phyloP scores from a whole-genome alignment of 2,329 filamentous ascomycete genomes.

The Dactylellina leptospora region DNA sequence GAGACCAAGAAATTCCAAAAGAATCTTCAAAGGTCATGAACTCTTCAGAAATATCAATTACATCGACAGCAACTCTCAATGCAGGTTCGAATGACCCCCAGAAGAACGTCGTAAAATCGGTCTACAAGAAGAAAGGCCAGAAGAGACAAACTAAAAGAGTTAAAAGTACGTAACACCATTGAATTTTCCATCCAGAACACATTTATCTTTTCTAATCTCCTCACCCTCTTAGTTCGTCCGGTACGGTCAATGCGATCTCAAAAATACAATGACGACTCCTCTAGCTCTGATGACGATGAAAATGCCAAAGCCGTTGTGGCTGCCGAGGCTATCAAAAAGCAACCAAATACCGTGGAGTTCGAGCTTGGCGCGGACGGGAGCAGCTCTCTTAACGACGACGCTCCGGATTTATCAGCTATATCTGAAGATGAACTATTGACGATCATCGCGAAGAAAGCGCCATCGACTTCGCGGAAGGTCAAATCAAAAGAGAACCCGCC shows the following conservation, averaged over 20 bases:
- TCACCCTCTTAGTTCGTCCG: constrained; percentile 44
- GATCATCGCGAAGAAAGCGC: background rate
- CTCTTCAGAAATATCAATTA: too few species aligned
- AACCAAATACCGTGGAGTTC: too few species aligned
- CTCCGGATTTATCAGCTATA: background rate
- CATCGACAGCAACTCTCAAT: too few species aligned
- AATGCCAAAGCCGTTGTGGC: too few species aligned
- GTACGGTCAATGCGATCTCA: constrained; percentile 23
- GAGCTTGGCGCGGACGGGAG: too few species aligned
- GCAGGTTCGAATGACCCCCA: too few species aligned
- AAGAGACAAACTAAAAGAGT: constrained; percentile 48
- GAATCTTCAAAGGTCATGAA: too few species aligned
- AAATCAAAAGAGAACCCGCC: background rate
- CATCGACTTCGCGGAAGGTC: background rate
- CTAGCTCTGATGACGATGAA: background rate
- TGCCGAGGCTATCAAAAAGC: too few species aligned
- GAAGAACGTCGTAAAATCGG: too few species aligned
- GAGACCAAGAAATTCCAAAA: too few species aligned
- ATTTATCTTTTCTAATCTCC: too few species aligned
- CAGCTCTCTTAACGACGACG: too few species aligned
- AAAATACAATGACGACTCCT: background rate
- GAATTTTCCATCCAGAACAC: background rate
- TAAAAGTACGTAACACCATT: constrained; percentile 24
- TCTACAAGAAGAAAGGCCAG: constrained; percentile 47
- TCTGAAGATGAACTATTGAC: constrained; percentile 39